Evolutionary conservation across 2,329 filamentous ascomycete species (phyloP), one percentile per base, ranked within the genome.

Genomic region (Claviceps quebecensis): DNA sequence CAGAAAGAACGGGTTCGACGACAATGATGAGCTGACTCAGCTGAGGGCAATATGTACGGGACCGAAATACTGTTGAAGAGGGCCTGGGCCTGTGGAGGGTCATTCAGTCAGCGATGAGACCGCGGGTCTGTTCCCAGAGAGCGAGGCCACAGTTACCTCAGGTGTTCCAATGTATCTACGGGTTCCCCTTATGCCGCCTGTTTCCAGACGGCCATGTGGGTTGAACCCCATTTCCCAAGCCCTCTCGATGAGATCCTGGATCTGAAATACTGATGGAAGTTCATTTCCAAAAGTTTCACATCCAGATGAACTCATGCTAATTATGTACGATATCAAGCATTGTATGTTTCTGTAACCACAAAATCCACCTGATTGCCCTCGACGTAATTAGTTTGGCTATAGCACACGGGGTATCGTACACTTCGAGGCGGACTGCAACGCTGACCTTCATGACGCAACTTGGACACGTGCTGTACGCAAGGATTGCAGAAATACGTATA

Each of bases 291-390:
- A 86, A 47, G 71, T 67, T 41, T 82, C 72, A 54, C 76, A 66
- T 0, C 85, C 86, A 13, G 72, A 67, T 13, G 72, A 72, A 40
- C 70, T 65, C 1, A 78, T 69, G 8, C 75, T 77, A 53, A 83
- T 78, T 19, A 96, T 79, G 63, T 87, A 90, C 0, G 89, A 91
- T 14, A 84, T 71, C 58, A 96, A 67, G 82, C 94, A 94, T 64
- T 97, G 93, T 36, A 95, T 94, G 61, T 95, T 97, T 41, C 91
- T 79, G 64, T 96, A 97, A 3, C 91, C 91, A 63, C 91, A 97
- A 64, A 97, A 97, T 5, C 88, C 86, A 22, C 89, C 89, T 79
- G 22, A 2, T 26, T 4, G 23, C 23, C 44, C 48, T 16, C 23
- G 17, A 16, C 16, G 5, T n/a, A 4, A 23, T 50, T n/a, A 50